These are phyloP conservation scores for Globisporangium heterothallicum DNA, from an alignment of 352 stramenopile species.

Conservation along the genomic window DNA sequence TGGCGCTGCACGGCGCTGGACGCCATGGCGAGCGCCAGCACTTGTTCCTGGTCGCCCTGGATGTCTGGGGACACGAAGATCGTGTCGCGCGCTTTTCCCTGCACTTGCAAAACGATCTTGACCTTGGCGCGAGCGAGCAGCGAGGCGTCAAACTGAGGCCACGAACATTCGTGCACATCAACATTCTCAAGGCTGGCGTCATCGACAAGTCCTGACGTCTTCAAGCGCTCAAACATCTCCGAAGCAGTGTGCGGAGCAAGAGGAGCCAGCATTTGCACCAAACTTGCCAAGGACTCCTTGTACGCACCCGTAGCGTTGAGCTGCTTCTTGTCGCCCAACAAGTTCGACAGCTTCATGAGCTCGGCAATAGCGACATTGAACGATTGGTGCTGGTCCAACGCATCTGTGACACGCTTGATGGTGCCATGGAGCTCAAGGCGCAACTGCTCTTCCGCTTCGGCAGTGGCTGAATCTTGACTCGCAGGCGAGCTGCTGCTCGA, in stretches of 20 bases:
- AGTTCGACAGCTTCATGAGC: constrained; percentile 89
- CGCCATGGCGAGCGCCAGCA: constrained; percentile 54
- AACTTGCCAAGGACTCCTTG: constrained; percentile 39
- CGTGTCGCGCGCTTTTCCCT: constrained; percentile 70
- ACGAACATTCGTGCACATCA: constrained; percentile 61
- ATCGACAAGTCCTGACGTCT: constrained; percentile 19
- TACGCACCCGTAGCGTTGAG: constrained; percentile 35
- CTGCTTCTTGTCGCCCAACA: constrained; percentile 50
- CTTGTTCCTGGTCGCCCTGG: constrained; percentile 45
- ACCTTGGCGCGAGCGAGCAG: constrained; percentile 66
- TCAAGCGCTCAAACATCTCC: constrained; percentile 70
- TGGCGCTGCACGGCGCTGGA: constrained; percentile 62
- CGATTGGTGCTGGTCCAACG: constrained; percentile 67
- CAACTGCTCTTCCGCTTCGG: constrained; percentile 32
- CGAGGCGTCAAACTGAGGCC: constrained; percentile 49
- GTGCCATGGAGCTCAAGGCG: constrained; percentile 59
- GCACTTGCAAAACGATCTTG: constrained; percentile 79
- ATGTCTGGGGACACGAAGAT: constrained; percentile 53
- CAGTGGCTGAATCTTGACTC: too few relatives aligned
- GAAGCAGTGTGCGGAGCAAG: constrained; percentile 73
- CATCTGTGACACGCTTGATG: constrained; percentile 79
- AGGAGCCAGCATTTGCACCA: constrained; percentile 77
- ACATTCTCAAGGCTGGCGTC: not conserved
- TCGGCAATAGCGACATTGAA: constrained; percentile 89
- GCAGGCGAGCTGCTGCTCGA: constrained; percentile 3